phyloP scores from a whole-genome alignment of 805 yeast genomes.

The Barnettozyma californica region DNA sequence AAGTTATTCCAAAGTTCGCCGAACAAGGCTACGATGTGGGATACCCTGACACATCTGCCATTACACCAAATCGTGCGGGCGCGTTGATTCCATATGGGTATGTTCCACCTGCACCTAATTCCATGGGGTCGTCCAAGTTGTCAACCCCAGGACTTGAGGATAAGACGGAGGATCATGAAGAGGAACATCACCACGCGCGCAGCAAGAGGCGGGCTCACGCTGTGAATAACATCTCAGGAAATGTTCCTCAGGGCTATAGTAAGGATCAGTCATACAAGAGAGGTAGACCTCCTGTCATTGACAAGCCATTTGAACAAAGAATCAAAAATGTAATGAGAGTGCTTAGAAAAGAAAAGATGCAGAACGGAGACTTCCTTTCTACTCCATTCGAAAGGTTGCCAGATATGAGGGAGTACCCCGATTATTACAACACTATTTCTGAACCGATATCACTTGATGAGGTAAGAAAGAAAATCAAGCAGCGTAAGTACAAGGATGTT shows the following conservation, averaged over 20 bases:
- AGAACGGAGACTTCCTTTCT: conserved; percentile 46
- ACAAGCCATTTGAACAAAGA: conserved; percentile 86
- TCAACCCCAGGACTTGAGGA: conserved; percentile 7
- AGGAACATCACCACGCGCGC: neutral
- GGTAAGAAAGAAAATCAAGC: conserved; percentile 77
- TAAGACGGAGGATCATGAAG: conserved; percentile 2
- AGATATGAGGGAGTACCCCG: conserved; percentile 42
- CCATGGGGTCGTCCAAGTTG: conserved; percentile 2
- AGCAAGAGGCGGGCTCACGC: conserved; percentile 1
- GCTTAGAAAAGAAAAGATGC: conserved; percentile 65
- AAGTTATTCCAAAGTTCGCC: conserved; percentile 31
- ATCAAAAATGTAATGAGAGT: conserved; percentile 82
- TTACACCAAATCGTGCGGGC: conserved; percentile 18
- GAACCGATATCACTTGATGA: conserved; percentile 67
- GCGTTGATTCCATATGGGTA: conserved; percentile 13
- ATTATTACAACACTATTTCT: conserved; percentile 42
- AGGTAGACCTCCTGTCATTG: conserved; percentile 89
- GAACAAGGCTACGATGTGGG: conserved; percentile 29
- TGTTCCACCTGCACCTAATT: conserved; percentile 3
- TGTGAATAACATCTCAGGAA: conserved; percentile 6
- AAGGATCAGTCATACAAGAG: conserved; percentile 42
- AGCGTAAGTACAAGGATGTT: conserved; percentile 73
- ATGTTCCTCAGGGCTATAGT: conserved; percentile 11
- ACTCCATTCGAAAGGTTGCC: conserved; percentile 78
- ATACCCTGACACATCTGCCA: conserved; percentile 34